Base-by-base conservation (phyloP, 2,329 filamentous ascomycete species). In the Talaromyces sp. region DNA sequence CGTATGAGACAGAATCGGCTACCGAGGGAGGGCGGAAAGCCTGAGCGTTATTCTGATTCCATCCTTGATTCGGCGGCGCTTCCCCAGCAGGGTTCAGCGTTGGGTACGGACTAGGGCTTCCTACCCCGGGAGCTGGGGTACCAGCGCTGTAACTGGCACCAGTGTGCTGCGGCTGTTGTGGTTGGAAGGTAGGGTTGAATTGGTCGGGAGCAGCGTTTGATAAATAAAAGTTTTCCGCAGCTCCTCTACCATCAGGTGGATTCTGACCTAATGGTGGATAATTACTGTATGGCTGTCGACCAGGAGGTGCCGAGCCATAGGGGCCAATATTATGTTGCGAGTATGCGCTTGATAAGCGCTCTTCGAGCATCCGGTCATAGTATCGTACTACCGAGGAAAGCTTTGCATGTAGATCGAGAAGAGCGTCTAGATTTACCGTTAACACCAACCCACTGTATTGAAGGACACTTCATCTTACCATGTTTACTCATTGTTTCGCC, bases 401-500 rank as follows among this genome's bases (percentile, higher is more conserved):
- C 74, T 99, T 99, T 18, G 92, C 90, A 73, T 99, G 95, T 0
- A 99, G 82, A 74, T 99, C 95, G 28, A 98, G 85, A 9, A 99
- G 83, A 0, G 94, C 95, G 74, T 99, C 93, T 12, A 27, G 31
- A 51, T 74, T 63, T 75, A 68, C 9, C 10, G 28, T 53, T 53
- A 53, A 53, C 30, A 31, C 9, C 12, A 23, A 28, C 3, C 18
- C 12, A 33, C 14, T n/a, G 14, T 28, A 6, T 7, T 33, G 50
- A 30, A 30, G 4, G n/a, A 30, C 3, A 18, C 0, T 33, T 33
- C 2, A 7, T 78, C 86, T 73, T 80, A 91, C 91, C 93, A 75
- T 98, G 95, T 77, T 99, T 99, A 85, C 95, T 98, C 95, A 99
- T 98, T 0, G 95, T 97, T 79, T 99, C 95, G 60, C 95, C 95